Evolutionary conservation across 495 filamentous ascomycete species (phyloP).

Genomic region (Stereocaulon alpinum): DNA sequence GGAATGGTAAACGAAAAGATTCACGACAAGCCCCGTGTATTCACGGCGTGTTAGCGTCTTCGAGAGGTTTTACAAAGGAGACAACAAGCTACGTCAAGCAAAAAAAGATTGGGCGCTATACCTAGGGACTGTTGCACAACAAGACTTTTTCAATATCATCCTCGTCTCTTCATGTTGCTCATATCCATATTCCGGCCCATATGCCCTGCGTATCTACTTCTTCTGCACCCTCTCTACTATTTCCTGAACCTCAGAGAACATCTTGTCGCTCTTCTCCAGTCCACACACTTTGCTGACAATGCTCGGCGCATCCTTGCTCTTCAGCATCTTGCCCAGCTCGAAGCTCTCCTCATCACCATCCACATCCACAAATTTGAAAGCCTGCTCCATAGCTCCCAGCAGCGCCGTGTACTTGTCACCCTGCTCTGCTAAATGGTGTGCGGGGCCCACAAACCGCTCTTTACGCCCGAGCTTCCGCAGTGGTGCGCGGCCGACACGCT

Average conservation of each 20-base stretch:
- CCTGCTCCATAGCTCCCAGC: slow-evolving; percentile 70
- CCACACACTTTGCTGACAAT: slow-evolving; percentile 65
- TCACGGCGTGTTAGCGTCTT: too few species aligned
- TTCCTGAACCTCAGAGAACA: slow-evolving; percentile 60
- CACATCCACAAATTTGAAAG: slow-evolving; percentile 86
- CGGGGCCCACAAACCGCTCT: slow-evolving; percentile 92
- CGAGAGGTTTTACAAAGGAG: neutral
- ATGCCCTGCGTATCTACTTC: slow-evolving; percentile 5
- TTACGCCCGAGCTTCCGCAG: slow-evolving; percentile 83
- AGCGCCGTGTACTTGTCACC: slow-evolving; percentile 60
- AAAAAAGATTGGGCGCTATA: neutral
- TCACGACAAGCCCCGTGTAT: too few species aligned
- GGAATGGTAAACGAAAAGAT: too few species aligned
- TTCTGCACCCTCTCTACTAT: slow-evolving; percentile 71
- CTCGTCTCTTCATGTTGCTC: neutral
- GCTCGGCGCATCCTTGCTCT: slow-evolving; percentile 53
- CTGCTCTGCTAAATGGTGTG: slow-evolving; percentile 68
- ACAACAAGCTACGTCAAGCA: neutral
- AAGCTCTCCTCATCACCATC: slow-evolving; percentile 76
- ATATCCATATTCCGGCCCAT: neutral
- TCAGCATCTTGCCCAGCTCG: slow-evolving; percentile 74
- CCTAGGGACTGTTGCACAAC: neutral
- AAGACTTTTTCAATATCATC: slow-evolving; percentile 1
- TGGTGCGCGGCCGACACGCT: slow-evolving; percentile 91
- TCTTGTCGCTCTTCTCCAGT: slow-evolving; percentile 56